Evolutionary conservation across 2,329 filamentous ascomycete genomes (phyloP), one percentile per base, ranked within the genome.

Genomic region (Alternaria triticimaculans): DNA sequence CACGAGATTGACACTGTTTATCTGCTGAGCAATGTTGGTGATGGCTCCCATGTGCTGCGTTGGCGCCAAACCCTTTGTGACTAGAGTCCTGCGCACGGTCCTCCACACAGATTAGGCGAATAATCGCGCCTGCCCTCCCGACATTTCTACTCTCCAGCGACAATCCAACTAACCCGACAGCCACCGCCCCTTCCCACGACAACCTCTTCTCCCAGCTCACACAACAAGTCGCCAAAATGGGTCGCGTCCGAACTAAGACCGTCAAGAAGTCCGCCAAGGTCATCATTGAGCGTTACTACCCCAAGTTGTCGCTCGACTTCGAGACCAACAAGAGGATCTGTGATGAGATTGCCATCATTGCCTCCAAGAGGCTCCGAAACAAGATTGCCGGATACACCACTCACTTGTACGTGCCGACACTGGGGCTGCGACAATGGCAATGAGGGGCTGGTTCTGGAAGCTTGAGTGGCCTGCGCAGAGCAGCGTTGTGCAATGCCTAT

Each of bases 311-410:
- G 73, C 93, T 98, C 82, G 96, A 99, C 88, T 99, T 99, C 88
- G 96, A 99, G 91, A 97, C 93, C 90, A 97, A 97, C 92, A 97
- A 97, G 92, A 89, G 94, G 81, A 96, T 98, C 81, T 98, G 96
- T 88, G 96, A 98, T 94, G 96, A 99, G 70, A 93, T 99, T 80
- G 96, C 96, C 82, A 97, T 99, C 85, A 99, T 99, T 83, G 93
- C 96, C 78, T 96, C 92, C 80, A 99, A 99, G 93, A 91, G 96
- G 83, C 92, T 99, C 80, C 91, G 96, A 87, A 99, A 99, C 92
- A 99, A 99, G 86, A 77, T 77, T 58, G 75, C 96, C 81, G 96
- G 96, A 80, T 98, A 97, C 90, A 97, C 95, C 80, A 98, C 96
- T 76, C 76, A 77, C 61, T 70, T 79, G 73, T 73, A 72, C 26